Conservation (phyloP, 2,329 filamentous ascomycete genomes). For the Penicillium carneum region DNA sequence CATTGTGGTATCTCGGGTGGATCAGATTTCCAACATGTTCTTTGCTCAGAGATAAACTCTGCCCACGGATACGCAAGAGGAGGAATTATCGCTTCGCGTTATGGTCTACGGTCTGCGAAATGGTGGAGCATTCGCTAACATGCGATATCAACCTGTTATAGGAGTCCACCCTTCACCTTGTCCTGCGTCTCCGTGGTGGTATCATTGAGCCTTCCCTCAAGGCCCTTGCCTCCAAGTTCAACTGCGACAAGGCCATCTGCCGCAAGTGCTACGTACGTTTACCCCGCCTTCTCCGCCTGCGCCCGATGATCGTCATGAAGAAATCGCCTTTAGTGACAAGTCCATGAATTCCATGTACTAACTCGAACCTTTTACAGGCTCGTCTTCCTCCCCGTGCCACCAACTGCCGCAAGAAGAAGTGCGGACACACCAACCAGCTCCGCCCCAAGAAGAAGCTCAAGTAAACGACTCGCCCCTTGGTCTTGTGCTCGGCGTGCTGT, state of each 20-base stretch:
- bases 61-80: slow-evolving; percentile 22
- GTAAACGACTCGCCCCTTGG: slow-evolving; percentile 59
- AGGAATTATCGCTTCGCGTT: slow-evolving; percentile 8
- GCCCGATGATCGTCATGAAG: slow-evolving; percentile 6
- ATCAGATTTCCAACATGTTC: slow-evolving; percentile 9
- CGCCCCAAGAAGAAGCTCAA: slow-evolving; percentile 99
- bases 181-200: slow-evolving; percentile 98
- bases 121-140: slow-evolving; percentile 43
- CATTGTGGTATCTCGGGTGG: slow-evolving; percentile 15
- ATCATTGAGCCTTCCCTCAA: slow-evolving; percentile 99
- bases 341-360: slow-evolving; percentile 12
- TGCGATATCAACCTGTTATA: slow-evolving; percentile 50
- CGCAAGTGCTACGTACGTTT: slow-evolving; percentile 98
- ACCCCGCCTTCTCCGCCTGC: slow-evolving; percentile 6
- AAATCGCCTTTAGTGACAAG: background rate
- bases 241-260: slow-evolving; percentile 99
- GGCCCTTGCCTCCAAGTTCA: slow-evolving; percentile 98
- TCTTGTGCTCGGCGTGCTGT: slow-evolving; percentile 58
- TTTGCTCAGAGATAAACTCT: background rate
- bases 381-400: slow-evolving; percentile 97
- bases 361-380: slow-evolving; percentile 52
- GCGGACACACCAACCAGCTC: slow-evolving; percentile 99
- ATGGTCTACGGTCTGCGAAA: slow-evolving; percentile 8
- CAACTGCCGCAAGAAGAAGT: slow-evolving; percentile 99
- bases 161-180: slow-evolving; percentile 98